Base-by-base conservation (phyloP, 108 stramenopile genomes). In the Aureococcus anophagefferens region DNA sequence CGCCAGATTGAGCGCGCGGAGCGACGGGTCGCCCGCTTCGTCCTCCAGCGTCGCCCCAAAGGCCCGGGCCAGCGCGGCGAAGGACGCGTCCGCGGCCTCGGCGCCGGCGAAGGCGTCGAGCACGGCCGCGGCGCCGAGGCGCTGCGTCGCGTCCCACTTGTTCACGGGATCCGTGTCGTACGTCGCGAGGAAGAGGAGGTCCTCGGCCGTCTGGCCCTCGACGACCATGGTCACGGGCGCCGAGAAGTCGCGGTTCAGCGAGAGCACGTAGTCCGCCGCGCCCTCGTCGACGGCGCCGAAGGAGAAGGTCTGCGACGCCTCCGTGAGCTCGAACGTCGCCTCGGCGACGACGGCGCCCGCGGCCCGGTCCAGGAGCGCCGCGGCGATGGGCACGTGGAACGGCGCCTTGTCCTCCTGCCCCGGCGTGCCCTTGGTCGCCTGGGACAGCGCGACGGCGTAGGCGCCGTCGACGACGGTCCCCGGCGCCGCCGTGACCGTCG, bases 101-200 rank as follows among this genome's bases (percentile, higher is more conserved):
- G 70, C 72, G 0, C 64, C 76, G 31, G 76, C 70, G 72, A 88
- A 68, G 25, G 68, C 68, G 78, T 90, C 85, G 75, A 91, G 86
- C 73, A 91, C 85, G 45, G 77, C 69, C 32, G 64, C 63, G 33
- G 83, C 77, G 68, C 73, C 84, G 3, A 94, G 72, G 64, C 77
- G 77, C 68, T 94, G 91, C 31, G 84, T 88, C 37, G 93, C 89
- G 66, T 94, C 94, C 92, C 92, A 94, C 30, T 84, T 80, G 85
- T 94, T 94, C 86, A 96, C 92, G 4, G 90, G 89, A 79, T 96
- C 94, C 4, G 91, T 90, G 76, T 96, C 94, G 68, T 83, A 67
- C 18, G 91, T 82, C 31, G 92, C 91, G 36, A 95, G 75, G 70
- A 91, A 90, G 5, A 89, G 88, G 68, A 93, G 77, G 44, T 79